These are phyloP conservation scores for Boehmeria nivea DNA, from an alignment of 306 rosid species.

Conservation along the genomic window DNA sequence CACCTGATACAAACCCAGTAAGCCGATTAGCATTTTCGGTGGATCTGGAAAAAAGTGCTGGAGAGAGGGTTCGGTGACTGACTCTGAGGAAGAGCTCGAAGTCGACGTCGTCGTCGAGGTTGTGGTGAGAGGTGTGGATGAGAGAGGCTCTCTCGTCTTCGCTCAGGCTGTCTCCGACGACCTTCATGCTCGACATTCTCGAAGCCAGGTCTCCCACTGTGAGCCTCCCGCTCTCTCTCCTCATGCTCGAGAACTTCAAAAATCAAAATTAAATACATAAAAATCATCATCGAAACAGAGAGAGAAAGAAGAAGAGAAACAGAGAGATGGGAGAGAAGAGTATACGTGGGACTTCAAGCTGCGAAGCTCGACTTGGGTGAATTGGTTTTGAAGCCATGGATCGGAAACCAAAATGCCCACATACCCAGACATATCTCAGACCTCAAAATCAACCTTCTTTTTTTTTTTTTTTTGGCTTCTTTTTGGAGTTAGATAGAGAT, in stretches of 20 bases:
- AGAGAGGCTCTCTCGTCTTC: conserved; percentile 84
- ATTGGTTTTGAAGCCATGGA: conserved; percentile 96
- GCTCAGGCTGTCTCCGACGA: conserved; percentile 79
- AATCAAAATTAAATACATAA: background rate
- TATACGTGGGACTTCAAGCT: conserved; percentile 76
- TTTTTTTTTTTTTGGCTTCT: conserved; percentile 4
- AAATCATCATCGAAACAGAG: background rate
- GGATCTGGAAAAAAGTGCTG: background rate
- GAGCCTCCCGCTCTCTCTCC: conserved; percentile 74
- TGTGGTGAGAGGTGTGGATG: conserved; percentile 58
- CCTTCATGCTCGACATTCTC: conserved; percentile 77
- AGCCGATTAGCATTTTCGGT: background rate
- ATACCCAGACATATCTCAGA: conserved; percentile 71
- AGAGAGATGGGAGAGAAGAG: background rate
- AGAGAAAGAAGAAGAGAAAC: too few relatives aligned
- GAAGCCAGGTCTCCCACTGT: conserved; percentile 71
- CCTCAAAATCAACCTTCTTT: background rate
- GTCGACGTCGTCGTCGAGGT: conserved; percentile 71
- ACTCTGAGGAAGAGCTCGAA: conserved; percentile 91
- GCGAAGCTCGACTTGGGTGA: conserved; percentile 96
- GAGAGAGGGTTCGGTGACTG: too few relatives aligned
- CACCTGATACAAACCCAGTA: conserved; percentile 55
- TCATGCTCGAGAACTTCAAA: conserved; percentile 74
- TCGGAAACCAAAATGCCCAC: conserved; percentile 97
- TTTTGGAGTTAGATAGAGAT: background rate